Evolutionary conservation across 2,329 filamentous ascomycete species (phyloP).

Genomic region (Boeremia lycopersici): DNA sequence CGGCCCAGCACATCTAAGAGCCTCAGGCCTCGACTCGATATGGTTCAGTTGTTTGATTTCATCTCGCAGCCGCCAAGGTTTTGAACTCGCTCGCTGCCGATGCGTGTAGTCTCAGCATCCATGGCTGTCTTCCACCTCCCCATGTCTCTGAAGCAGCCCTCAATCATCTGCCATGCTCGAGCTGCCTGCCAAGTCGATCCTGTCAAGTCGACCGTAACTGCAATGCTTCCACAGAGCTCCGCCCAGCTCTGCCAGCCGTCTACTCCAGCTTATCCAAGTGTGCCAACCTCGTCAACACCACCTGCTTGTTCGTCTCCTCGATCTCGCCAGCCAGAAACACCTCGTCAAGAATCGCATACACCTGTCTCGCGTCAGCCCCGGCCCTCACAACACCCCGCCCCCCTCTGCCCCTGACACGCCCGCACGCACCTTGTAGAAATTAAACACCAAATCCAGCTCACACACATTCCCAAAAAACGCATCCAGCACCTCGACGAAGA

Average conservation of each 20-base stretch:
- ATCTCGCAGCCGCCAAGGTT: background rate
- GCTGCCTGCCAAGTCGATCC: background rate
- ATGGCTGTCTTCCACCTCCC: background rate
- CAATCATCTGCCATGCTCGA: background rate
- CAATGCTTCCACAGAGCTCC: background rate
- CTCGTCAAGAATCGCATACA: slow-evolving; percentile 98
- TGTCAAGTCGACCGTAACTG: background rate
- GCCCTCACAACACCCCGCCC: background rate
- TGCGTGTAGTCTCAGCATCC: background rate
- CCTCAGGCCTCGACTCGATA: background rate
- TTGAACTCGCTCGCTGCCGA: background rate
- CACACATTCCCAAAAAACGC: slow-evolving; percentile 99
- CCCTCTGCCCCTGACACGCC: background rate
- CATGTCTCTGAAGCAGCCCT: background rate
- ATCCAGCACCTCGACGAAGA: slow-evolving; percentile 98
- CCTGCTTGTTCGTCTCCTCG: slow-evolving; percentile 98
- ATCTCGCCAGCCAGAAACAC: slow-evolving; percentile 98
- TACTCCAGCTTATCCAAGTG: slow-evolving; percentile 96
- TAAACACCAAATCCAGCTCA: slow-evolving; percentile 86
- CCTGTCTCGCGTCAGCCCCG: slow-evolving; percentile 53
- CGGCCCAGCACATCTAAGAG: no score
- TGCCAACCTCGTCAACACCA: slow-evolving; percentile 90
- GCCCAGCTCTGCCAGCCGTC: background rate
- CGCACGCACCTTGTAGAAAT: slow-evolving; percentile 68
- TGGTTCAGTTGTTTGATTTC: no score